phyloP scores from a whole-genome alignment of 2,329 filamentous ascomycete species.

The Sclerotinia trifoliorum region DNA sequence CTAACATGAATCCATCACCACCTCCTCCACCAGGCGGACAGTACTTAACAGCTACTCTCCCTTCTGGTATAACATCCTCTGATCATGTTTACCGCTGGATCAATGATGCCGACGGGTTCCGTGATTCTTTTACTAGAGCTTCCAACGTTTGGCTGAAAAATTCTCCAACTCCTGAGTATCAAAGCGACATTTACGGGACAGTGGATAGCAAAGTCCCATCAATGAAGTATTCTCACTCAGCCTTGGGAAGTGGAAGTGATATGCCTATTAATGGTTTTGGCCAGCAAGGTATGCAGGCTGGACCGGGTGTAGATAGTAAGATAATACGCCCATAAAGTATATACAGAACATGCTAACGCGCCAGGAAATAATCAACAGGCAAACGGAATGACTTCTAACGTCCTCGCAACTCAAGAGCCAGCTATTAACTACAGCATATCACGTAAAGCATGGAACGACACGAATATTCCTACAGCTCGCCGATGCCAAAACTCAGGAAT shows the following conservation, averaged over 20 bases:
- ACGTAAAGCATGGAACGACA: background rate
- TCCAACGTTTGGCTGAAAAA: background rate
- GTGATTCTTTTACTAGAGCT: too few relatives aligned
- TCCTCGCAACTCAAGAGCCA: background rate
- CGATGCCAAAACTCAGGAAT: background rate
- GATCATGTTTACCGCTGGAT: background rate
- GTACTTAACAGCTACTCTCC: background rate
- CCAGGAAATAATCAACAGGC: background rate
- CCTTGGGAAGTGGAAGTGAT: too few relatives aligned
- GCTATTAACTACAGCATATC: background rate
- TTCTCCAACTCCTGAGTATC: background rate
- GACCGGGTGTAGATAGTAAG: background rate
- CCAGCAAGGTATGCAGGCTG: background rate
- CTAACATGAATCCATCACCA: background rate
- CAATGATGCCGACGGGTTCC: background rate
- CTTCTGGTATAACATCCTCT: background rate
- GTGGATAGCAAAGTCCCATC: background rate
- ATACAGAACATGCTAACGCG: background rate
- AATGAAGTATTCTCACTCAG: background rate
- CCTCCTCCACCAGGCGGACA: too few relatives aligned
- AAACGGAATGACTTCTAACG: background rate
- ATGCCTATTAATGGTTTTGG: background rate
- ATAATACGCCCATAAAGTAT: rapidly evolving
- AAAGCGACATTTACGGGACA: background rate
- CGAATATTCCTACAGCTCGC: background rate